phyloP scores from a whole-genome alignment of 1,284 basidiomycete species.

The Moesziomyces aphidis region DNA sequence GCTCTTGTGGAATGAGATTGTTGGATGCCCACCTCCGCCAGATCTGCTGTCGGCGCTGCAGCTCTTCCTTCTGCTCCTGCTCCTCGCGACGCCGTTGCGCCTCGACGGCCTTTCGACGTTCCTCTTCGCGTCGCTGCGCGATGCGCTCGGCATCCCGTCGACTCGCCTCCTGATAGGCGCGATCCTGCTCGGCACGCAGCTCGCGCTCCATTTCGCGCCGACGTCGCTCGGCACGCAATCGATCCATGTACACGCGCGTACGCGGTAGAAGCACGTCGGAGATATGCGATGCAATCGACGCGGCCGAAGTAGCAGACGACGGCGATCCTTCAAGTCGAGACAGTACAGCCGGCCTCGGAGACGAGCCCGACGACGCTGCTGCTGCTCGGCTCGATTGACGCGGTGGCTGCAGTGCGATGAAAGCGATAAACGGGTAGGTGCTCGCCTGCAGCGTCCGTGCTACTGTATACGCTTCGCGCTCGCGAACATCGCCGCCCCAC shows the following conservation, averaged over 20 bases:
- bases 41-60: constrained; percentile 25
- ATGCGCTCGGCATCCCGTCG: constrained; percentile 50
- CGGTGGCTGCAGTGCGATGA: constrained; percentile 84
- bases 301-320: constrained; percentile 41
- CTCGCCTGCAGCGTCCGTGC: constrained; percentile 86
- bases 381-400: constrained; percentile 33
- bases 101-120: constrained; percentile 23
- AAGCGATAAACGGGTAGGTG: constrained; percentile 91
- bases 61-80: constrained; percentile 19
- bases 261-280: constrained; percentile 56
- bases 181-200: constrained; percentile 57
- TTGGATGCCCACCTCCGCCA: constrained; percentile 58
- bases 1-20: constrained; percentile 51
- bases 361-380: constrained; percentile 10
- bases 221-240: constrained; percentile 46
- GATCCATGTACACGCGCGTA: constrained; percentile 47
- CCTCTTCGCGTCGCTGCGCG: constrained; percentile 42
- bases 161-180: constrained; percentile 56
- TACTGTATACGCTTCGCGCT: constrained; percentile 85
- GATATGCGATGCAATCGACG: constrained; percentile 49
- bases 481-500: constrained; percentile 86
- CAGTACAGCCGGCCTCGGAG: constrained; percentile 53
- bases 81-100: constrained; percentile 23
- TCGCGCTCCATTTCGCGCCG: constrained; percentile 54
- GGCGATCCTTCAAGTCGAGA: constrained; percentile 58